phyloP scores from a whole-genome alignment of 495 filamentous ascomycete genomes.

The Daldinia bambusicola region DNA sequence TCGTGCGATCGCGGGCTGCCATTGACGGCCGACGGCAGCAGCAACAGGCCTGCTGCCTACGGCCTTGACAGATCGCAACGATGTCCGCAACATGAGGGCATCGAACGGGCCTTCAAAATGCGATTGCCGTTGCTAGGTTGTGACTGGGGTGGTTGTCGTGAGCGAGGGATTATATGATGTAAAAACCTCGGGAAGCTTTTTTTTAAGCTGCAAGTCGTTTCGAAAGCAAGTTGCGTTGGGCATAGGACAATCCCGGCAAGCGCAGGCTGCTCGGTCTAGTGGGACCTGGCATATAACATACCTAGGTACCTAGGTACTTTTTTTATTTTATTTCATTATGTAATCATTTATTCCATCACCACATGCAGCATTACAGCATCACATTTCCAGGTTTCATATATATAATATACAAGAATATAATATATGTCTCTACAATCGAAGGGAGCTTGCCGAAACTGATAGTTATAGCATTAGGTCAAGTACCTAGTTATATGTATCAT shows the following conservation, averaged over 20 bases:
- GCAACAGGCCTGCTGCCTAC: constrained; percentile 61
- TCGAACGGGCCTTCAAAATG: constrained; percentile 58
- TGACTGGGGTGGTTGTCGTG: constrained; percentile 43
- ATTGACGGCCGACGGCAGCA: constrained; percentile 63
- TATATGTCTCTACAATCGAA: too few relatives aligned
- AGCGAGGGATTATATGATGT: constrained; percentile 46
- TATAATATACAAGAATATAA: not conserved
- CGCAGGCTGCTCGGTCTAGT: constrained; percentile 26
- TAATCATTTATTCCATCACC: not conserved
- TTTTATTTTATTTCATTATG: not conserved
- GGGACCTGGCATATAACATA: constrained; percentile 19
- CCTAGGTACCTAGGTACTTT: constrained; percentile 8
- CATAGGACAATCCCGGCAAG: constrained; percentile 36
- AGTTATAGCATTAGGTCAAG: not conserved
- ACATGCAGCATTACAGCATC: constrained; percentile 3
- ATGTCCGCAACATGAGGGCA: constrained; percentile 75
- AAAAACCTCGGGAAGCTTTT: constrained; percentile 54
- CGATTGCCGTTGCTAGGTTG: constrained; percentile 46
- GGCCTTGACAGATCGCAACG: constrained; percentile 68
- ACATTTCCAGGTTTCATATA: not conserved
- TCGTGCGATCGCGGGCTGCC: constrained; percentile 58
- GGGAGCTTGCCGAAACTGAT: too few relatives aligned
- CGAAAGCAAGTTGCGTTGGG: constrained; percentile 26
- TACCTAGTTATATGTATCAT: not conserved
- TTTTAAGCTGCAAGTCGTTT: constrained; percentile 34